A percentile compares a stretch with the other conserved stretches of the same genome.
Conservation (phyloP, 1,139 yeast species). For the Taphrina pruni region DNA sequence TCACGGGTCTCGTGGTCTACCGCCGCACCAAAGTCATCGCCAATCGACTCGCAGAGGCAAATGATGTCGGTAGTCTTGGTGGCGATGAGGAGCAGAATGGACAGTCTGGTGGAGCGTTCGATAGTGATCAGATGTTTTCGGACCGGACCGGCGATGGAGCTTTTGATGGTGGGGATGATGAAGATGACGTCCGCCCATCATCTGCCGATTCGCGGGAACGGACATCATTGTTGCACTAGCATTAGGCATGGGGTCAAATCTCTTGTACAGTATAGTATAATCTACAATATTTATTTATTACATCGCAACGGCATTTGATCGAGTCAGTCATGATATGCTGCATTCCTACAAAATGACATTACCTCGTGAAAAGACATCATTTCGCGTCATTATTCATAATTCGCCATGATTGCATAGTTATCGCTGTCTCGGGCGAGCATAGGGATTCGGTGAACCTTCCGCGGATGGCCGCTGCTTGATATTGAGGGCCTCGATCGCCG, state of each 20-base stretch:
- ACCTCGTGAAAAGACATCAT: too few species aligned
- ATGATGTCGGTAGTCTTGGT: not conserved
- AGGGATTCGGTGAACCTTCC: slow-evolving; percentile 5
- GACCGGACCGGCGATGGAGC: not conserved
- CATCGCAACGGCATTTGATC: not conserved
- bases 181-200: not conserved
- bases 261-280: not conserved
- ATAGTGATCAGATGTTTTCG: slow-evolving; percentile 2
- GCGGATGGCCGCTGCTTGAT: not conserved
- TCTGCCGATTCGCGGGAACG: not conserved
- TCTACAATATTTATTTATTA: too few species aligned
- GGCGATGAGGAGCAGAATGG: slow-evolving; percentile 1
- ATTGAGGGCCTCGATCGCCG: slow-evolving; percentile 8
- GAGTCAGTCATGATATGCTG: too few species aligned
- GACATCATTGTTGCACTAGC: slow-evolving; percentile 1
- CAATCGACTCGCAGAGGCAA: not conserved
- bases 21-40: slow-evolving; percentile 58
- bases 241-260: not conserved
- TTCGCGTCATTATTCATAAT: too few species aligned
- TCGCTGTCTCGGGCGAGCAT: slow-evolving; percentile 12
- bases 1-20: slow-evolving; percentile 76
- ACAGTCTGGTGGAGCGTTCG: not conserved
- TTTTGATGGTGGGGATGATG: slow-evolving; percentile 11
- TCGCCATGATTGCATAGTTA: not conserved
- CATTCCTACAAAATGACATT: too few species aligned